Percentiles rank a stretch among this genome's conserved stretches.
phyloP scores from a whole-genome alignment of 495 filamentous ascomycete species.

The Aspergillus carlsbadensis region DNA sequence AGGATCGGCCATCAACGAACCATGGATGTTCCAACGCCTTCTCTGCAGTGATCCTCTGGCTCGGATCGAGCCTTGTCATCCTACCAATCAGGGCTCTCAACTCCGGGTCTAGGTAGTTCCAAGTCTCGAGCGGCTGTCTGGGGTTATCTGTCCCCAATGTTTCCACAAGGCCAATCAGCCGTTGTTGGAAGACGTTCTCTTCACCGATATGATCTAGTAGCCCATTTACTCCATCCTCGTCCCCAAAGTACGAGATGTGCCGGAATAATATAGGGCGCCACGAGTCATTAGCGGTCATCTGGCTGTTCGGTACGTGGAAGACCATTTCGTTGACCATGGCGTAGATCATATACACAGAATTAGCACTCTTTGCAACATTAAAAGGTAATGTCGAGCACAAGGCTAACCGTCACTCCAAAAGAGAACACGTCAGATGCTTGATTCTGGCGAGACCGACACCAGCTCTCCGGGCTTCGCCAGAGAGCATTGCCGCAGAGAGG shows the following conservation, averaged over 20 bases:
- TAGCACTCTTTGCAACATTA: too few species aligned
- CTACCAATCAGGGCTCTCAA: slow-evolving; percentile 31
- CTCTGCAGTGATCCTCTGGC: slow-evolving; percentile 20
- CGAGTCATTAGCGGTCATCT: slow-evolving; percentile 39
- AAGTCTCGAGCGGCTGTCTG: slow-evolving; percentile 27
- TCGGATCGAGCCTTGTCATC: slow-evolving; percentile 27
- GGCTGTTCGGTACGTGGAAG: slow-evolving; percentile 20
- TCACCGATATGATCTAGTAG: slow-evolving; percentile 35
- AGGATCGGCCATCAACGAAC: too few species aligned
- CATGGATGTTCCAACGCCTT: slow-evolving; percentile 20
- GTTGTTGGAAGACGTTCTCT: slow-evolving; percentile 36
- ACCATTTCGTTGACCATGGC: slow-evolving; percentile 27
- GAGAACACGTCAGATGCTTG: slow-evolving; percentile 42
- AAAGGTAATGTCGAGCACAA: slow-evolving; percentile 3
- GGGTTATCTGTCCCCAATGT: slow-evolving; percentile 30
- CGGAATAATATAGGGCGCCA: slow-evolving; percentile 43
- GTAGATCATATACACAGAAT: slow-evolving; percentile 35
- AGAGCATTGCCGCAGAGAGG: slow-evolving; percentile 35
- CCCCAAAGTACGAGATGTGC: slow-evolving; percentile 50
- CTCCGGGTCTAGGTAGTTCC: slow-evolving; percentile 30
- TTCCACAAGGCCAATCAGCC: slow-evolving; percentile 27
- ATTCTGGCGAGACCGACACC: slow-evolving; percentile 29
- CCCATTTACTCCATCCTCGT: slow-evolving; percentile 33
- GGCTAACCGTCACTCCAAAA: slow-evolving; percentile 39
- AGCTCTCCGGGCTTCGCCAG: slow-evolving; percentile 43